Percentiles rank a stretch among this genome's conserved stretches.
These are phyloP conservation scores for Phytophthora foliorum DNA, from an alignment of 352 stramenopile species.

Conservation along the genomic window DNA sequence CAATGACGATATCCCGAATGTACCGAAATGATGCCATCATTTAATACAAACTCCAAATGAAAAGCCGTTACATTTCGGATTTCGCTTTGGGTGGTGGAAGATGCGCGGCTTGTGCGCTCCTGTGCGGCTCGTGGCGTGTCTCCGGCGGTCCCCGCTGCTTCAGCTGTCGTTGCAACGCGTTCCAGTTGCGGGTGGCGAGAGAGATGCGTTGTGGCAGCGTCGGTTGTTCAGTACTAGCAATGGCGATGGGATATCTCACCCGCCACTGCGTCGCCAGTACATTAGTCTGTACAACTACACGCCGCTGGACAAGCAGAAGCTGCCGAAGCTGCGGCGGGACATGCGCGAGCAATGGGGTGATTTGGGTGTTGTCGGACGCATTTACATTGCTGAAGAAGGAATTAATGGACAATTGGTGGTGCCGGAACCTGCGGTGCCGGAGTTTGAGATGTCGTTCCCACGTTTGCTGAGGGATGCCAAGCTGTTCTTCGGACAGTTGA, in stretches of 20 bases:
- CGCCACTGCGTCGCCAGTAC: constrained; percentile 48
- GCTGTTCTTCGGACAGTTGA: constrained; percentile 42
- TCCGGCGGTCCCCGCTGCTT: constrained; percentile 27
- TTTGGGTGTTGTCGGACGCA: constrained; percentile 65
- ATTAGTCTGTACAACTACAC: constrained; percentile 74
- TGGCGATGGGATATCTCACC: constrained; percentile 1
- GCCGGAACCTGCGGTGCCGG: constrained; percentile 74
- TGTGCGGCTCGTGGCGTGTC: constrained; percentile 15
- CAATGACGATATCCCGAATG: background rate
- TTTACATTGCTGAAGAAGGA: constrained; percentile 95
- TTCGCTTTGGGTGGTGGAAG: constrained; percentile 20
- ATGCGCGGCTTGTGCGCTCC: constrained; percentile 18
- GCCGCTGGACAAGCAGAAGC: constrained; percentile 37
- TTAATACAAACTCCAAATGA: constrained; percentile 24
- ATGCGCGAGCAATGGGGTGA: constrained; percentile 52
- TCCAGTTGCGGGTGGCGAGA: background rate
- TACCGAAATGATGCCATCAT: constrained; percentile 16
- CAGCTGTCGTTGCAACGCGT: constrained; percentile 3
- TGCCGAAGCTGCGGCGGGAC: constrained; percentile 49
- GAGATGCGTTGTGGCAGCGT: constrained; percentile 1
- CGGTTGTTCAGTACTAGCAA: constrained; percentile 10
- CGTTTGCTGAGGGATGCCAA: constrained; percentile 30
- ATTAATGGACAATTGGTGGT: constrained; percentile 97
- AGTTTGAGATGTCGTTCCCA: constrained; percentile 36
- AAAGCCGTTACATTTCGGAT: constrained; percentile 17